These are phyloP conservation scores for Gymnopus androsaceus DNA, from an alignment of 1,284 basidiomycete genomes.

Conservation along the genomic window DNA sequence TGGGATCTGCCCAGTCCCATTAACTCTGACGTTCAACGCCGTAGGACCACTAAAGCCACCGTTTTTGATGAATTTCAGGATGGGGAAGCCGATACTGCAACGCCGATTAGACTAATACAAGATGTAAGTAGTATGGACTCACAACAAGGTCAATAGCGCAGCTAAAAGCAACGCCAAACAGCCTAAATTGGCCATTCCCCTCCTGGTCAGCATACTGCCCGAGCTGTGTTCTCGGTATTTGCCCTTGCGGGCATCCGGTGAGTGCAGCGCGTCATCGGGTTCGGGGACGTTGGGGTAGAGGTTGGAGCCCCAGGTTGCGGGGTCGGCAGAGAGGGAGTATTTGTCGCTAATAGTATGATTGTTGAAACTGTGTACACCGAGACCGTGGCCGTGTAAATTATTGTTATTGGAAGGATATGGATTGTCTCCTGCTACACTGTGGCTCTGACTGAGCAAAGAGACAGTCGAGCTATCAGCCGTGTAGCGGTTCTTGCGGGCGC, in stretches of 20 bases:
- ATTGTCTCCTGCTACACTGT: too few relatives aligned
- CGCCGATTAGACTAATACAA: neutral
- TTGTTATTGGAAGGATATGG: too few relatives aligned
- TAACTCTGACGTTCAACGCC: conserved; percentile 48
- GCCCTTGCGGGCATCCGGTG: conserved; percentile 45
- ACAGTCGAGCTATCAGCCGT: too few relatives aligned
- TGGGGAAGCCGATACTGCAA: conserved; percentile 53
- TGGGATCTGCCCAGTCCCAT: conserved; percentile 52
- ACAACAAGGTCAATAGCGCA: conserved; percentile 56
- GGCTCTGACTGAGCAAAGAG: too few relatives aligned
- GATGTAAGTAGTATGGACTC: conserved; percentile 25
- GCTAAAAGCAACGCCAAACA: conserved; percentile 55
- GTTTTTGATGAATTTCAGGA: conserved; percentile 49
- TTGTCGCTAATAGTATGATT: too few relatives aligned
- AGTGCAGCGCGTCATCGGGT: conserved; percentile 57
- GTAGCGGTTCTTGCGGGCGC: too few relatives aligned
- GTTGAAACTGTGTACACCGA: too few relatives aligned
- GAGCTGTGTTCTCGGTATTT: too few relatives aligned
- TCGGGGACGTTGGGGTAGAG: conserved; percentile 49
- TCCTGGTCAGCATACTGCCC: conserved; percentile 40
- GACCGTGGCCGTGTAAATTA: too few relatives aligned
- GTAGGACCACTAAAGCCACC: conserved; percentile 61
- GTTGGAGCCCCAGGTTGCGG: conserved; percentile 54
- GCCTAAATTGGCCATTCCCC: conserved; percentile 66
- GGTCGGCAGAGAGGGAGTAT: conserved; percentile 56